phyloP scores from a whole-genome alignment of 208 protist genomes.

The Acanthamoeba healyi region DNA sequence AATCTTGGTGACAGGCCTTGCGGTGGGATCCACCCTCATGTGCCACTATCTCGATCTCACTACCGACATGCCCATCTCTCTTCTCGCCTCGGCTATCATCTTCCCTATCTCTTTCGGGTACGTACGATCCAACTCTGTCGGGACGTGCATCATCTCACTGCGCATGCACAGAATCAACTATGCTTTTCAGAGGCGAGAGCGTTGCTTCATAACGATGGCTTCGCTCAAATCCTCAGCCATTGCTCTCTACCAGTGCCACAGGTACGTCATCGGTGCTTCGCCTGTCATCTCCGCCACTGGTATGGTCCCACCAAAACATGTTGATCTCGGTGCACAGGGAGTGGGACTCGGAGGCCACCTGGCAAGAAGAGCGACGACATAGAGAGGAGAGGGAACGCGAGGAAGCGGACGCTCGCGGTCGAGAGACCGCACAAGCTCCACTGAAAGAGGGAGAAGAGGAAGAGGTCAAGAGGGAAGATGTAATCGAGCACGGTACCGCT shows the following conservation, averaged over 20 bases:
- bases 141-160: neutral
- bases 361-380: neutral
- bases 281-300: too few species aligned
- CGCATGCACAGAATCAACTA: constrained; percentile 73
- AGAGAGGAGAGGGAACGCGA: neutral
- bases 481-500: neutral
- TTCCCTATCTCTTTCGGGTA: constrained; percentile 70
- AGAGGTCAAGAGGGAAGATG: neutral
- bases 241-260: constrained; percentile 51
- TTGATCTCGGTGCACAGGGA: constrained; percentile 20
- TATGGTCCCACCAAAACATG: too few species aligned
- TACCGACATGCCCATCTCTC: constrained; percentile 47
- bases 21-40: constrained; percentile 54
- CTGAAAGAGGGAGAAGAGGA: neutral
- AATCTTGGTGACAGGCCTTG: constrained; percentile 4
- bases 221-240: constrained; percentile 69
- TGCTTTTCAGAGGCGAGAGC: constrained; percentile 41
- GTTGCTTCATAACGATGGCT: constrained; percentile 44
- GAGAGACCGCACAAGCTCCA: neutral
- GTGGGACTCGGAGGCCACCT: constrained; percentile 58
- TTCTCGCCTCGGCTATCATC: constrained; percentile 9
- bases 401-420: neutral
- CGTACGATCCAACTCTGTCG: neutral
- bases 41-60: constrained; percentile 39
- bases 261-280: too few species aligned